phyloP scores from a whole-genome alignment of 1,139 yeast genomes.

The Kodamaea arcana region DNA sequence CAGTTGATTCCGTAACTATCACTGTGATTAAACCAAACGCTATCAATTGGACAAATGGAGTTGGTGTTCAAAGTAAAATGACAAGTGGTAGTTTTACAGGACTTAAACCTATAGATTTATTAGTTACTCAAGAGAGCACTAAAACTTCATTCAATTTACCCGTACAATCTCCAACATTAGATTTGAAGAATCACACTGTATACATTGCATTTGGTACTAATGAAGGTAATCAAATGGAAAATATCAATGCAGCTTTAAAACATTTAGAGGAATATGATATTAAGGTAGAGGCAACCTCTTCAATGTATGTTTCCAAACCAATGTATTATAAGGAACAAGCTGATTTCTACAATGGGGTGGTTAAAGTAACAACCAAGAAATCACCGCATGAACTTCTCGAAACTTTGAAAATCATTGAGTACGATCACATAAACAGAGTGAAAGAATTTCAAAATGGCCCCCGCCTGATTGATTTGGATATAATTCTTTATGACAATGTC shows the following conservation, averaged over 20 bases:
- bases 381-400: slow-evolving; percentile 62
- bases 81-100: slow-evolving; percentile 30
- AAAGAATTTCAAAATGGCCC: slow-evolving; percentile 89
- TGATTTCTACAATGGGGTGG: slow-evolving; percentile 79
- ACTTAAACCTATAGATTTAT: slow-evolving; percentile 20
- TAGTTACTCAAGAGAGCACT: background rate
- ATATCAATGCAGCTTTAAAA: slow-evolving; percentile 56
- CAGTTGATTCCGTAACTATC: slow-evolving; percentile 41
- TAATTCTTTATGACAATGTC: slow-evolving; percentile 63
- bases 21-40: slow-evolving; percentile 85
- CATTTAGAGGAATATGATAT: slow-evolving; percentile 44
- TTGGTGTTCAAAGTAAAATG: slow-evolving; percentile 74
- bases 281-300: slow-evolving; percentile 58
- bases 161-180: slow-evolving; percentile 11
- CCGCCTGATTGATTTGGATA: slow-evolving; percentile 83
- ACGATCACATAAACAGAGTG: slow-evolving; percentile 62
- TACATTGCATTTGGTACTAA: slow-evolving; percentile 90
- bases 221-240: slow-evolving; percentile 63
- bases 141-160: slow-evolving; percentile 13
- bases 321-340: slow-evolving; percentile 85
- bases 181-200: slow-evolving; percentile 44
- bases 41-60: slow-evolving; percentile 79
- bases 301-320: slow-evolving; percentile 84
- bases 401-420: slow-evolving; percentile 72
- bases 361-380: slow-evolving; percentile 52